Conservation (phyloP, 371 early-diverging fungal genomes). For the Rhizopus sp. region DNA sequence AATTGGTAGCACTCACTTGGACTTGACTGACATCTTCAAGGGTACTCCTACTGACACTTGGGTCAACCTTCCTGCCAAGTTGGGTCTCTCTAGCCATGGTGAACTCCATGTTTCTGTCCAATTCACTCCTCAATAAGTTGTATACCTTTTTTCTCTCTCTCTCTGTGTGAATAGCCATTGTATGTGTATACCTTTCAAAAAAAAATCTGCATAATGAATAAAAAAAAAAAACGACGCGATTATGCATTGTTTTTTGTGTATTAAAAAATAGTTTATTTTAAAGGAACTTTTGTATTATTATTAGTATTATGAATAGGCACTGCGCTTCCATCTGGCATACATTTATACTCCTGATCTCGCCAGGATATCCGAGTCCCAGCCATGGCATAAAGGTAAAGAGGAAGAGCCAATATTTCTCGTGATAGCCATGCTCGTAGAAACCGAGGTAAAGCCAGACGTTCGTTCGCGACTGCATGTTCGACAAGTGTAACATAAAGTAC, state of each 20-base stretch:
- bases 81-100: slow-evolving; percentile 45
- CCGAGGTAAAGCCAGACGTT: slow-evolving; percentile 13
- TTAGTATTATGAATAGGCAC: slow-evolving; percentile 27
- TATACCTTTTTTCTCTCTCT: background rate
- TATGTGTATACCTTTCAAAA: too few species aligned
- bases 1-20: slow-evolving; percentile 35
- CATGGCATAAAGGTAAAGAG: slow-evolving; percentile 81
- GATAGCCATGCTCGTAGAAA: slow-evolving; percentile 70
- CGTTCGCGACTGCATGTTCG: background rate
- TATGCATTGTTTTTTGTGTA: background rate
- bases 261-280: background rate
- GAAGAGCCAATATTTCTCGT: slow-evolving; percentile 83
- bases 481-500: slow-evolving; percentile 58
- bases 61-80: slow-evolving; percentile 42
- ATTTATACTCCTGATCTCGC: slow-evolving; percentile 71
- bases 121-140: slow-evolving; percentile 27
- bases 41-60: slow-evolving; percentile 36
- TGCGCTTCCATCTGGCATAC: slow-evolving; percentile 63
- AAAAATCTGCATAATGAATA: background rate
- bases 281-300: background rate
- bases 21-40: slow-evolving; percentile 29
- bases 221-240: background rate
- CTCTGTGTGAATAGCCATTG: background rate
- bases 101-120: slow-evolving; percentile 39
- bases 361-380: slow-evolving; percentile 82